Percentiles rank a stretch among this genome's conserved stretches.
phyloP scores from a whole-genome alignment of 208 protist species.

The Leishmania braziliensis region DNA sequence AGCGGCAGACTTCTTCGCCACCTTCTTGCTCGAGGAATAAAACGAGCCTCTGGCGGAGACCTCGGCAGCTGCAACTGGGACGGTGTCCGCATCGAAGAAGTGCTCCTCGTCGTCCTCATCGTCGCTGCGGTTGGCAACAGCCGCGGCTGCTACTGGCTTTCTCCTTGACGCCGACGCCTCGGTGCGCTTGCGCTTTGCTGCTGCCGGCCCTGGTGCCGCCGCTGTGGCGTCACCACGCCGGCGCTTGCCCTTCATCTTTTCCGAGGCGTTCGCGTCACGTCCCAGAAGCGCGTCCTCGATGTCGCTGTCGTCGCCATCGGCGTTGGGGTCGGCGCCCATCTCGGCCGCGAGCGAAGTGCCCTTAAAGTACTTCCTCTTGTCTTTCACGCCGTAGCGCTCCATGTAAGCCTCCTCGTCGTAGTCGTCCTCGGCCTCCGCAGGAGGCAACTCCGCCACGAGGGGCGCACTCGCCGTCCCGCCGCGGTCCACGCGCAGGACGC shows the following conservation, averaged over 20 bases:
- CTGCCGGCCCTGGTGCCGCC: not conserved
- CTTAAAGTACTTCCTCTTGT: slow-evolving; percentile 84
- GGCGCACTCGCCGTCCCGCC: slow-evolving; percentile 79
- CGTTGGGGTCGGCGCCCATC: slow-evolving; percentile 27
- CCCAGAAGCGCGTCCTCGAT: slow-evolving; percentile 10
- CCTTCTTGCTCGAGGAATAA: slow-evolving; percentile 1
- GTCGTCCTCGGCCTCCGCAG: slow-evolving; percentile 51
- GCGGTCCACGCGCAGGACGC: slow-evolving; percentile 83
- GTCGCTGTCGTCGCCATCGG: slow-evolving; percentile 27
- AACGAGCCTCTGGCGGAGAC: slow-evolving; percentile 7
- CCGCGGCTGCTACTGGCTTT: not conserved
- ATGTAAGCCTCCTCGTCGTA: slow-evolving; percentile 81
- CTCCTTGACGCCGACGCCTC: slow-evolving; percentile 12
- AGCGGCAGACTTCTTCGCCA: not conserved
- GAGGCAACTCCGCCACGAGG: slow-evolving; percentile 48
- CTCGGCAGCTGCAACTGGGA: not conserved
- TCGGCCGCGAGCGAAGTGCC: slow-evolving; percentile 73
- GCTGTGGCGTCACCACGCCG: slow-evolving; percentile 18
- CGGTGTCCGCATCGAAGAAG: slow-evolving; percentile 67
- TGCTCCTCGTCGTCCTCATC: slow-evolving; percentile 75
- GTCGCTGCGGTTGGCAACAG: slow-evolving; percentile 27
- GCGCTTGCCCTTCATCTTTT: slow-evolving; percentile 19
- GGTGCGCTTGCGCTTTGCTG: slow-evolving; percentile 19
- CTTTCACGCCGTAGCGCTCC: slow-evolving; percentile 70
- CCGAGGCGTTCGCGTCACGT: slow-evolving; percentile 14